These are phyloP conservation scores for Didymella sp. DNA, from an alignment of 2,329 filamentous ascomycete genomes.

Conservation along the genomic window DNA sequence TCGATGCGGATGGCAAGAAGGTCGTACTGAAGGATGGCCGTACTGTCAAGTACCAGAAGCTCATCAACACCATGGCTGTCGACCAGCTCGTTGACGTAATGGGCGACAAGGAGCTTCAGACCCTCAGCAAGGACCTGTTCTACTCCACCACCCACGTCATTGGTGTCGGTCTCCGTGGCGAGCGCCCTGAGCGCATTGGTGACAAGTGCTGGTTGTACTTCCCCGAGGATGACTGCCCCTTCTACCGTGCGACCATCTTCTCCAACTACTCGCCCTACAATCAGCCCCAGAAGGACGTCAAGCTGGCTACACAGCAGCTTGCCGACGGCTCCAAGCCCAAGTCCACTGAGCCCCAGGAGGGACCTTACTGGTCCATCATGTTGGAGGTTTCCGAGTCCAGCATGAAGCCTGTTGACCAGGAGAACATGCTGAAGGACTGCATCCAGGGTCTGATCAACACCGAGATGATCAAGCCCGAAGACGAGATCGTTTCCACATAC, in stretches of 20 bases:
- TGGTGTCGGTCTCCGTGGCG: slow-evolving; percentile 91
- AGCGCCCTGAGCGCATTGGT: slow-evolving; percentile 91
- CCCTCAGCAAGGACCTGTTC: slow-evolving; percentile 87
- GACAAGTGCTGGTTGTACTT: slow-evolving; percentile 99
- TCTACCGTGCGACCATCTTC: slow-evolving; percentile 99
- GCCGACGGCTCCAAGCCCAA: slow-evolving; percentile 83
- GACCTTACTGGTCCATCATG: slow-evolving; percentile 99
- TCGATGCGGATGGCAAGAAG: slow-evolving; percentile 84
- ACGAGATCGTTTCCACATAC: slow-evolving; percentile 98
- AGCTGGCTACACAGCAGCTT: slow-evolving; percentile 85
- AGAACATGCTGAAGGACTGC: slow-evolving; percentile 84
- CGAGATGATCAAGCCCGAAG: slow-evolving; percentile 86
- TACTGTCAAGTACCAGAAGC: slow-evolving; percentile 87
- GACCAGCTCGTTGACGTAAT: slow-evolving; percentile 88
- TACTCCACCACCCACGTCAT: slow-evolving; percentile 98
- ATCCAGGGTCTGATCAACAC: slow-evolving; percentile 98
- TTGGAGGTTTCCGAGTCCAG: slow-evolving; percentile 94
- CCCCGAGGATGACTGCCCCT: slow-evolving; percentile 97
- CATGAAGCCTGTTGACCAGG: slow-evolving; percentile 91
- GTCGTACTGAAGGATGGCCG: slow-evolving; percentile 85
- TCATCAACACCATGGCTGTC: slow-evolving; percentile 95
- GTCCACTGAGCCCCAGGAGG: slow-evolving; percentile 76
- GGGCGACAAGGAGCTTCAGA: slow-evolving; percentile 82
- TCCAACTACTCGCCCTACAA: slow-evolving; percentile 99
- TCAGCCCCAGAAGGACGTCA: slow-evolving; percentile 81